Conservation (phyloP, 352 stramenopile species). For the Globisporangium paddicum region DNA sequence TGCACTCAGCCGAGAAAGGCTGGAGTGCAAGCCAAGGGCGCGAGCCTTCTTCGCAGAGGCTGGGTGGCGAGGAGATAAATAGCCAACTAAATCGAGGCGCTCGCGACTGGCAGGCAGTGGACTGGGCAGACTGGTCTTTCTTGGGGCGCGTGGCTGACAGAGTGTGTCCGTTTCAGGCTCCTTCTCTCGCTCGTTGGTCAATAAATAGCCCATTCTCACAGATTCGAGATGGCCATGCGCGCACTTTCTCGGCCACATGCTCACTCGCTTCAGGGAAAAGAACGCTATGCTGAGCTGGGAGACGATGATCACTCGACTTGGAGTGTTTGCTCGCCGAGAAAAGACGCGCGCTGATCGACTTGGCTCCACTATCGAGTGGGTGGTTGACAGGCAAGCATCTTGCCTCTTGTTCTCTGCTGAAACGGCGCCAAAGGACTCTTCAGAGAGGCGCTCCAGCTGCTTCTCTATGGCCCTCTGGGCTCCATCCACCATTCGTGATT, state of each 20-base stretch:
- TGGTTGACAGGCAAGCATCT: not conserved
- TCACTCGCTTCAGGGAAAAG: not conserved
- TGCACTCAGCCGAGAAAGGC: not conserved
- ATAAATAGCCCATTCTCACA: not conserved
- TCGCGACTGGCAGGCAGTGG: not conserved
- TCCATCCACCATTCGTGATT: not conserved
- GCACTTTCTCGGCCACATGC: not conserved
- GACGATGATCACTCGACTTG: not conserved
- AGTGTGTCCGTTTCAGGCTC: not conserved
- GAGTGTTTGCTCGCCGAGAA: not conserved
- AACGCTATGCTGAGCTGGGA: no score
- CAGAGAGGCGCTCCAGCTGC: not conserved
- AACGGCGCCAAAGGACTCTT: not conserved
- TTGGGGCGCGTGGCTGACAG: not conserved
- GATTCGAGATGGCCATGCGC: not conserved
- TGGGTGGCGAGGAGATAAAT: slow-evolving; percentile 1
- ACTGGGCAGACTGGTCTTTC: not conserved
- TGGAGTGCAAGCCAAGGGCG: not conserved
- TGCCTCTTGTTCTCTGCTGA: not conserved
- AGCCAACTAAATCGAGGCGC: not conserved
- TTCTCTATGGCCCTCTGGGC: not conserved
- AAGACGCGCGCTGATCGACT: not conserved
- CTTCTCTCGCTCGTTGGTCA: not conserved
- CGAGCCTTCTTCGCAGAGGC: not conserved
- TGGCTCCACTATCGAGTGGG: not conserved